Evolutionary conservation across 495 filamentous ascomycete genomes (phyloP).

Genomic region (Filosporella fistucella): DNA sequence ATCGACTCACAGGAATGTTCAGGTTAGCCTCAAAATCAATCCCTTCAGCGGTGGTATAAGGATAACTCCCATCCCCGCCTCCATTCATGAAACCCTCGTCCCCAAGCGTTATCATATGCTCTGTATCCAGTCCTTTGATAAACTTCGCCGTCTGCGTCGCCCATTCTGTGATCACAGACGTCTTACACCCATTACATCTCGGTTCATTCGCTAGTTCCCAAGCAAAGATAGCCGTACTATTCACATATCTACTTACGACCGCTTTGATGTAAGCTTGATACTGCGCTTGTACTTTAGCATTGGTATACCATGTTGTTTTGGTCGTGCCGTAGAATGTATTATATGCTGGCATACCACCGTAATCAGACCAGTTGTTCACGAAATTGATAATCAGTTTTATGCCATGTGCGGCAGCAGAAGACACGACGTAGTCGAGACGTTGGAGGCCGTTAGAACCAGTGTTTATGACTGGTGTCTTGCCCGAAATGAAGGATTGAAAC

Average conservation of each 20-base stretch:
- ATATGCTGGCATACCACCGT: constrained; percentile 63
- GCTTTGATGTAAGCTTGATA: constrained; percentile 57
- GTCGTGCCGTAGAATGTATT: constrained; percentile 25
- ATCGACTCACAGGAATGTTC: constrained; percentile 31
- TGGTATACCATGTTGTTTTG: constrained; percentile 51
- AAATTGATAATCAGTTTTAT: constrained; percentile 48
- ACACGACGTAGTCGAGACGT: constrained; percentile 52
- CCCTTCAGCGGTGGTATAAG: constrained; percentile 49
- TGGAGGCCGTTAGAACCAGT: constrained; percentile 49
- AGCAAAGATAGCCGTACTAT: constrained; percentile 54
- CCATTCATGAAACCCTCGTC: constrained; percentile 45
- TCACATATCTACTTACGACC: constrained; percentile 56
- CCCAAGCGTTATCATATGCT: constrained; percentile 64
- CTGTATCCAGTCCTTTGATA: constrained; percentile 58
- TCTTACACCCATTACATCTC: constrained; percentile 56
- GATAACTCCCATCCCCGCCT: constrained; percentile 42
- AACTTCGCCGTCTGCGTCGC: constrained; percentile 50
- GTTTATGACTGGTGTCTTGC: constrained; percentile 27
- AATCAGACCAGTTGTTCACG: constrained; percentile 57
- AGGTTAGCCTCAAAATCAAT: constrained; percentile 55
- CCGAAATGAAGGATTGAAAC: constrained; percentile 30
- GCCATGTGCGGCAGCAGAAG: constrained; percentile 45
- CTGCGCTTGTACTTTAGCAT: constrained; percentile 46
- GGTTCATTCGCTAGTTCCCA: constrained; percentile 74
- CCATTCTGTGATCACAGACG: constrained; percentile 56